phyloP scores from a whole-genome alignment of 2,329 filamentous ascomycete species.

The Claviceps pazoutovae region DNA sequence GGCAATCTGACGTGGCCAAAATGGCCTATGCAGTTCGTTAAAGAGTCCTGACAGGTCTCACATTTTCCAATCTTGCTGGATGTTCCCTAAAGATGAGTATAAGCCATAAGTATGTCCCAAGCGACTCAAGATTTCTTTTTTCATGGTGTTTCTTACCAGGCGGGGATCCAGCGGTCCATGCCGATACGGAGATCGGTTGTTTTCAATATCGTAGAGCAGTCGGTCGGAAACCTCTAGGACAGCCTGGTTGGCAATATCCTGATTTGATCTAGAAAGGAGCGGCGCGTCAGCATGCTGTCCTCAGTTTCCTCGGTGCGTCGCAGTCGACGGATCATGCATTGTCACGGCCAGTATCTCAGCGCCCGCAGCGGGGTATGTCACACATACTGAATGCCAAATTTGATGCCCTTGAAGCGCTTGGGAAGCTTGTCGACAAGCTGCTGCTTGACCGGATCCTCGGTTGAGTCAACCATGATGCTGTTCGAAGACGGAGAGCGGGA shows the following conservation, averaged over 20 bases:
- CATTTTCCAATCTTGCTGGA: constrained; percentile 73
- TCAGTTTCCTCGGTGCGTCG: not conserved
- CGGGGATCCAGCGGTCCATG: constrained; percentile 81
- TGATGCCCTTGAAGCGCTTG: constrained; percentile 80
- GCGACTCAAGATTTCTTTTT: not conserved
- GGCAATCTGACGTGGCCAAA: constrained; percentile 89
- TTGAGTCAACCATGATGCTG: constrained; percentile 4
- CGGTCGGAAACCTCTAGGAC: constrained; percentile 91
- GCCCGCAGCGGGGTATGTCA: not conserved
- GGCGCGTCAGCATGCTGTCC: not conserved
- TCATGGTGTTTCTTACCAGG: constrained; percentile 34
- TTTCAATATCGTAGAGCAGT: constrained; percentile 80
- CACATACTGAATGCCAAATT: constrained; percentile 60
- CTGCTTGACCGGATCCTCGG: constrained; percentile 5
- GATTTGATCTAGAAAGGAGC: constrained; percentile 50
- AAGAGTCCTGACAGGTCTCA: constrained; percentile 65
- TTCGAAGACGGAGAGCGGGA: not conserved
- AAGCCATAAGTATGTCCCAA: not conserved
- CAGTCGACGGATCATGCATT: not conserved
- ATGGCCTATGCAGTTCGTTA: constrained; percentile 83
- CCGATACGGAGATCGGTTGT: constrained; percentile 58
- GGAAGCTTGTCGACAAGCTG: constrained; percentile 66
- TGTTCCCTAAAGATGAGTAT: constrained; percentile 42
- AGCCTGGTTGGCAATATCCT: constrained; percentile 90
- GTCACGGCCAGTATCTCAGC: too few relatives aligned